A percentile compares a stretch with the other conserved stretches of the same genome.
Conservation (phyloP, 768 basidiomycete species). For the Artomyces pyxidatus region DNA sequence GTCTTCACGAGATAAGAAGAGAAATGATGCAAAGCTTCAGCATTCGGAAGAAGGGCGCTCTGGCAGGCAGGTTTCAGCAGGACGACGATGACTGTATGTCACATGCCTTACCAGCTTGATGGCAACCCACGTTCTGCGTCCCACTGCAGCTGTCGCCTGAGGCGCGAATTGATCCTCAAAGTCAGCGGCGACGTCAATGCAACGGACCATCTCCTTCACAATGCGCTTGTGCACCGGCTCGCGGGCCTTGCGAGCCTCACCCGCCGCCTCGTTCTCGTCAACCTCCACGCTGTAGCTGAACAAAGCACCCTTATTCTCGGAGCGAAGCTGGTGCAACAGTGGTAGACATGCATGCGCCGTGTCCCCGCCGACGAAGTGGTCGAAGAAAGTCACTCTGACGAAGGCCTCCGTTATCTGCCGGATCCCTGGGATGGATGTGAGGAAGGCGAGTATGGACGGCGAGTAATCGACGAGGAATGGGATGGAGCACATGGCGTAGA, state of each 20-base stretch:
- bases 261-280: conserved; percentile 47
- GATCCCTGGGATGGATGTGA: conserved; percentile 54
- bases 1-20: conserved; percentile 48
- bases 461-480: conserved; percentile 71
- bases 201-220: conserved; percentile 67
- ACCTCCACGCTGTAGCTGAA: conserved; percentile 87
- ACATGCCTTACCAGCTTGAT: conserved; percentile 59
- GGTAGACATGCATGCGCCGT: conserved; percentile 63
- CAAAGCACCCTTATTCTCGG: conserved; percentile 63
- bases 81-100: background rate
- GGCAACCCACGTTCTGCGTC: conserved; percentile 73
- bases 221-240: conserved; percentile 48
- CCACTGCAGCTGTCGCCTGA: conserved; percentile 16
- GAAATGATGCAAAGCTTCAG: conserved; percentile 49
- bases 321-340: conserved; percentile 52
- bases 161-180: conserved; percentile 50
- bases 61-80: conserved; percentile 18
- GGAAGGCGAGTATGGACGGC: conserved; percentile 49
- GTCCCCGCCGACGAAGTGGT: conserved; percentile 91
- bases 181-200: conserved; percentile 71
- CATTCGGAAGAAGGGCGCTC: conserved; percentile 65
- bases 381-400: conserved; percentile 78
- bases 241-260: conserved; percentile 16
- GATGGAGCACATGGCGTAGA: conserved; percentile 75
- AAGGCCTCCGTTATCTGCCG: conserved; percentile 56